These are phyloP conservation scores for Asterochloris erici DNA, from an alignment of 139 green algal genomes.

Conservation along the genomic window DNA sequence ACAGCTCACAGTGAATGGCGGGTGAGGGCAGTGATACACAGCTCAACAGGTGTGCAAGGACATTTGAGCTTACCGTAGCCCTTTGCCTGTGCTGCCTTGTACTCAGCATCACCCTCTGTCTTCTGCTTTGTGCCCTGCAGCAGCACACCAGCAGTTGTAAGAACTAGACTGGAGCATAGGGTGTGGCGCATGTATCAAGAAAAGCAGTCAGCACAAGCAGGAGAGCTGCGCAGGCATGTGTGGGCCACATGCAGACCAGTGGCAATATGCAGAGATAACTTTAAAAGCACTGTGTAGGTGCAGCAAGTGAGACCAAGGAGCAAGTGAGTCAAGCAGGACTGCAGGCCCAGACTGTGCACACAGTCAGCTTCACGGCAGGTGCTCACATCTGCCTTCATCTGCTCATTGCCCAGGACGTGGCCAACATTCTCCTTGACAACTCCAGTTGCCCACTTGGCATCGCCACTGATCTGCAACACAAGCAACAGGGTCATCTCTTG, in stretches of 20 bases:
- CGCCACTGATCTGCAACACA: constrained; percentile 4
- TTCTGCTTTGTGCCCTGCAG: no score
- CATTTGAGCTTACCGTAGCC: neutral
- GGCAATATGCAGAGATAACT: neutral
- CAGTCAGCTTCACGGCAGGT: neutral
- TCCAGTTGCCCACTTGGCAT: constrained; percentile 5
- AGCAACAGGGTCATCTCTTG: no score
- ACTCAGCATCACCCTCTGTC: no score
- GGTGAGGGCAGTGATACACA: no score
- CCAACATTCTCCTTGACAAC: constrained; percentile 5
- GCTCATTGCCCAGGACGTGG: neutral
- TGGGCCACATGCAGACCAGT: constrained; percentile 7
- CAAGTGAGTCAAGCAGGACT: neutral
- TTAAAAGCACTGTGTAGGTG: neutral
- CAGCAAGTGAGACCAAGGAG: neutral
- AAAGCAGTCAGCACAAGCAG: neutral
- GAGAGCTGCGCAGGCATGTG: neutral
- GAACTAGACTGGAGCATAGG: neutral
- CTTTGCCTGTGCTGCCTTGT: constrained; percentile 1
- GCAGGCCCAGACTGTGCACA: neutral
- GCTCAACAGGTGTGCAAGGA: no score
- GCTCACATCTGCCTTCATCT: constrained; percentile 13
- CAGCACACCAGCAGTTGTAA: neutral
- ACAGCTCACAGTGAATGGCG: no score
- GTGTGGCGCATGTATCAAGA: neutral